Evolutionary conservation across 805 yeast genomes (phyloP).

Genomic region (Candida caryicola): DNA sequence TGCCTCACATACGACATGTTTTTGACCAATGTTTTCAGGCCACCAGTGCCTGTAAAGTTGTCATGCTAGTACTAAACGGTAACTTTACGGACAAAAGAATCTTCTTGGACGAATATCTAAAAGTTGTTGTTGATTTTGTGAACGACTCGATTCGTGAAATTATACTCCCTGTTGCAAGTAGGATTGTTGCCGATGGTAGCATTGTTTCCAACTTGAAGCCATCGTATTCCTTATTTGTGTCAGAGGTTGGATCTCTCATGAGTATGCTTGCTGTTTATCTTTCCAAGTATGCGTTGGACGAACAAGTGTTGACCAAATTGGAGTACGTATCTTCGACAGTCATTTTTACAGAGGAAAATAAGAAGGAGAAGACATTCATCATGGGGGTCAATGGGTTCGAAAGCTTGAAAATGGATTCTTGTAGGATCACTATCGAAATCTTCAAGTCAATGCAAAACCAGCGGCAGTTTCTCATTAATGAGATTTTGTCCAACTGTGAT

Average conservation of each 20-base stretch:
- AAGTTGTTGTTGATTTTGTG: slow-evolving; percentile 39
- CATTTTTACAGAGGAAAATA: slow-evolving; percentile 37
- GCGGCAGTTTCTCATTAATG: slow-evolving; percentile 57
- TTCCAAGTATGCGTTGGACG: slow-evolving; percentile 31
- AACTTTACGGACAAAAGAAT: slow-evolving; percentile 42
- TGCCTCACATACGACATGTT: neutral
- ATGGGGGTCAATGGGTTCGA: slow-evolving; percentile 21
- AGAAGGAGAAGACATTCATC: slow-evolving; percentile 19
- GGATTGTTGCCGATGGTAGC: slow-evolving; percentile 2
- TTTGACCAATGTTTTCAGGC: slow-evolving; percentile 2
- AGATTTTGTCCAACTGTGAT: slow-evolving; percentile 52
- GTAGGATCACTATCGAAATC: slow-evolving; percentile 32
- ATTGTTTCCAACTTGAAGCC: slow-evolving; percentile 9
- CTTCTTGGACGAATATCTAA: slow-evolving; percentile 44
- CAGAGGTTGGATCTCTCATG: slow-evolving; percentile 13
- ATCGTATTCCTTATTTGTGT: slow-evolving; percentile 9
- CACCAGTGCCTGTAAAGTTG: slow-evolving; percentile 28
- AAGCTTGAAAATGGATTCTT: slow-evolving; percentile 23
- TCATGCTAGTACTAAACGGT: slow-evolving; percentile 42
- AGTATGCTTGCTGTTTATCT: slow-evolving; percentile 10
- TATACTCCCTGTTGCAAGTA: slow-evolving; percentile 15
- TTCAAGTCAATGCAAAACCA: slow-evolving; percentile 47
- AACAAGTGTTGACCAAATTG: slow-evolving; percentile 52
- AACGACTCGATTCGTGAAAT: slow-evolving; percentile 30
- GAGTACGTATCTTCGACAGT: slow-evolving; percentile 49